Conservation (phyloP, 2,329 filamentous ascomycete genomes). For the Verticillium klebahnii region DNA sequence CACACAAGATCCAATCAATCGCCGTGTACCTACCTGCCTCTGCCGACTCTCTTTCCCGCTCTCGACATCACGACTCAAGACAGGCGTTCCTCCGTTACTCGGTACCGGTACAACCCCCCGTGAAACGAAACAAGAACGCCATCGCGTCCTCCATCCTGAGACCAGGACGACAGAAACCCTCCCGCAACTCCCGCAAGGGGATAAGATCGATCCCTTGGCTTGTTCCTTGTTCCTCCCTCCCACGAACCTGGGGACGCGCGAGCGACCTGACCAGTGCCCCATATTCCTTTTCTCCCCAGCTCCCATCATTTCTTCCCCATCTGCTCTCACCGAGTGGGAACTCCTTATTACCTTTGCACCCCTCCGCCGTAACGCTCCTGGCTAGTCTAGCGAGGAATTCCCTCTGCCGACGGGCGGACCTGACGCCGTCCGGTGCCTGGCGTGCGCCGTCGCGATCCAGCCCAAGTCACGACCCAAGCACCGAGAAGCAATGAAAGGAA, state of each 20-base stretch:
- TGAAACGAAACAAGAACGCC: slow-evolving; percentile 8
- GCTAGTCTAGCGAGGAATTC: neutral
- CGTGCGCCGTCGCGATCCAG: neutral
- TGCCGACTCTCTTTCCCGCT: neutral
- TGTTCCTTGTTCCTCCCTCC: neutral
- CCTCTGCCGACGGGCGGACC: neutral
- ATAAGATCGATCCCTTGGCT: neutral
- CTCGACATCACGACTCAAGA: neutral
- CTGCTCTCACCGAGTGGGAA: neutral
- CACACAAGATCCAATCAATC: neutral
- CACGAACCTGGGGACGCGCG: neutral
- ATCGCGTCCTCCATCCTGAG: neutral
- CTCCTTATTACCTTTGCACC: neutral
- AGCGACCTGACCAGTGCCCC: neutral
- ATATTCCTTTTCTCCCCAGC: neutral
- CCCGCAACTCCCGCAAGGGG: neutral
- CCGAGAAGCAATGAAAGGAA: neutral
- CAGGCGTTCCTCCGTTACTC: neutral
- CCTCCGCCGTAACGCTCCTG: neutral
- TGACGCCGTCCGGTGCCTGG: neutral
- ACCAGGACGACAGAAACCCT: neutral
- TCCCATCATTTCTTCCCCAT: neutral
- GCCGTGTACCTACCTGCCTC: neutral
- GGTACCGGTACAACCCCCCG: neutral
- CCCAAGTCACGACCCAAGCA: neutral